A percentile compares a stretch with the other conserved stretches of the same genome.
These are phyloP conservation scores for Pyrenophora tritici-repentis DNA, from an alignment of 2,329 filamentous ascomycete genomes.

Conservation along the genomic window DNA sequence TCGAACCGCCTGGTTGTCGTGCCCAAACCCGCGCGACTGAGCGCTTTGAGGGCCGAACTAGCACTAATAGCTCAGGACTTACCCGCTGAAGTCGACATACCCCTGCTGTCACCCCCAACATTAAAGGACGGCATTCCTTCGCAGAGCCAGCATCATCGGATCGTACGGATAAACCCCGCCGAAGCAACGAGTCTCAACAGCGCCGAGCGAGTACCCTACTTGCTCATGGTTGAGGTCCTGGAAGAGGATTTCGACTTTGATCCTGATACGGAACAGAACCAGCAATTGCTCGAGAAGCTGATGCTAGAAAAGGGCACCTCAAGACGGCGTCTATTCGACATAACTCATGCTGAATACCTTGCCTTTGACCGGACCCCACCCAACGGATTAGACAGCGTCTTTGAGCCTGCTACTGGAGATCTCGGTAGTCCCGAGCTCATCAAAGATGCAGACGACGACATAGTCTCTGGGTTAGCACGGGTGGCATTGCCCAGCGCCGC, in stretches of 20 bases:
- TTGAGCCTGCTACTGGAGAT: conserved; percentile 81
- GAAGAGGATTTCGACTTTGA: conserved; percentile 84
- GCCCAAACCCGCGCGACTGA: conserved; percentile 79
- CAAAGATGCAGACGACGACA: conserved; percentile 57
- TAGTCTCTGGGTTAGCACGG: conserved; percentile 38
- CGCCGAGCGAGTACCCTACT: conserved; percentile 82
- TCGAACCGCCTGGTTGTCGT: conserved; percentile 83
- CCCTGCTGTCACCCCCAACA: conserved; percentile 77
- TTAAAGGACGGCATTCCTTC: conserved; percentile 74
- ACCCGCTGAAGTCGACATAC: conserved; percentile 82
- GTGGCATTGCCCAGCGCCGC: conserved; percentile 32
- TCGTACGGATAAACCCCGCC: conserved; percentile 80
- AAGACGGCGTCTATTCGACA: conserved; percentile 57
- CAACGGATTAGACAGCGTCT: conserved; percentile 70
- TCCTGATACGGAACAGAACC: conserved; percentile 73
- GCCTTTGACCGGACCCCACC: conserved; percentile 52
- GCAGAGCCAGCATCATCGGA: conserved; percentile 78
- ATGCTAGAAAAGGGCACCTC: conserved; percentile 68
- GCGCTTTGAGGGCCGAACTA: conserved; percentile 78
- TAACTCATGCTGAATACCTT: conserved; percentile 65
- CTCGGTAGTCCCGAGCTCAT: conserved; percentile 74
- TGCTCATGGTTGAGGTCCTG: conserved; percentile 83
- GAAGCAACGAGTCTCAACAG: conserved; percentile 86
- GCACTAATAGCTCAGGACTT: conserved; percentile 80
- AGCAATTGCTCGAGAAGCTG: conserved; percentile 65